Evolutionary conservation across 805 yeast genomes (phyloP), one percentile per base, ranked within the genome.

Genomic region (Wickerhamiella galacta): DNA sequence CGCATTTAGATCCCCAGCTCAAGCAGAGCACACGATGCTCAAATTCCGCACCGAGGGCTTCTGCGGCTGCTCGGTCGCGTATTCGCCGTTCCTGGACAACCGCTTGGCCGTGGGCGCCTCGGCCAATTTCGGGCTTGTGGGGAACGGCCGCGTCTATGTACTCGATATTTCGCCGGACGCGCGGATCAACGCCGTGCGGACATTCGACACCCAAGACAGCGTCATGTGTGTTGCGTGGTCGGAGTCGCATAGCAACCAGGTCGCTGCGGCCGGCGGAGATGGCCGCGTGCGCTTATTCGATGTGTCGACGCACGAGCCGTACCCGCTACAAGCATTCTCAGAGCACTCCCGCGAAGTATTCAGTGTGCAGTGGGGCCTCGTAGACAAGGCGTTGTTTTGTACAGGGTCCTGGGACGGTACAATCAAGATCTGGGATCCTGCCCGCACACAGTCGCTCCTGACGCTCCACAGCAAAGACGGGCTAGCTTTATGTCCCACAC

Each of bases 401-500:
- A 66, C 87, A 14, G 68, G 85, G 18, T 76, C 93, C 6, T 87
- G 96, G 96, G 96, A 87, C 52, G 94, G 95, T 0, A 60, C 77
- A 0, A 67, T 85, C 24, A 81, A 80, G 52, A 32, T 53, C n/a
- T 54, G 58, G 58, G 36, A 40, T 12, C 49, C 53, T 0, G 34
- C 28, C n/a, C 41, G 38, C 4, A 28, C 45, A 7, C 17, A 22
- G n/a, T 24, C 38, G 5, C 4, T 38, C 11, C 25, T 17, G 16
- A 35, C 41, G n/a, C 28, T 39, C 5, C 28, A 40, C 20, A 31
- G 58, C 30, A n/a, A n/a, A 6, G 60, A 52, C 4, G 37, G 44
- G 34, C 50, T 40, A 65, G 59, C 45, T 49, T 54, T 26, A 10
- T 15, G 16, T 8, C 16, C 23, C 16, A 20, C 26, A 51, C n/a